phyloP scores from a whole-genome alignment of 2,329 filamentous ascomycete genomes.

The Leptographium galeiforme region DNA sequence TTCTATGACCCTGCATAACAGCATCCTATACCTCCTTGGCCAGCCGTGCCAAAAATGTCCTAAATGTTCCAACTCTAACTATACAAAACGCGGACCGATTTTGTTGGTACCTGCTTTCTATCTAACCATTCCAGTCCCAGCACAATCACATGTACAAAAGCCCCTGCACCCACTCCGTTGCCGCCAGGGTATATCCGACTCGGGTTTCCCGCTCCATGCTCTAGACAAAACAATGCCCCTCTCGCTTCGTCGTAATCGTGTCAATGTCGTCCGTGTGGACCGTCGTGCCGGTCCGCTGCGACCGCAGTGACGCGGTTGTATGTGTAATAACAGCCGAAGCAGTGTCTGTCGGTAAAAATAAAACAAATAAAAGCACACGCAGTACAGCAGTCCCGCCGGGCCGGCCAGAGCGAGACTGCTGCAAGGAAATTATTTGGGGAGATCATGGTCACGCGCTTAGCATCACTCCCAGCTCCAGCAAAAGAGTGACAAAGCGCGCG shows the following conservation, averaged over 20 bases:
- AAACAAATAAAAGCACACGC: not conserved
- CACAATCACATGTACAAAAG: not conserved
- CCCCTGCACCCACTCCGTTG: not conserved
- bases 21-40: not conserved
- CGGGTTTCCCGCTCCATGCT: not conserved
- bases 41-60: too few species aligned
- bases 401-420: not conserved
- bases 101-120: too few species aligned
- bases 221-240: not conserved
- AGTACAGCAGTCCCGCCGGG: not conserved
- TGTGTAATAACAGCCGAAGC: not conserved
- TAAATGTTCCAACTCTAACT: too few species aligned
- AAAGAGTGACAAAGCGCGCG: constrained; percentile 46
- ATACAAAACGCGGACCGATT: too few species aligned
- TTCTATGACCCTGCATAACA: not conserved
- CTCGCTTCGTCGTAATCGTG: not conserved
- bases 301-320: not conserved
- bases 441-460: constrained; percentile 27
- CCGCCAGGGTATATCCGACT: constrained; percentile 1
- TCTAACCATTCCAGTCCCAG: too few species aligned
- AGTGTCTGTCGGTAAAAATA: not conserved
- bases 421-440: not conserved
- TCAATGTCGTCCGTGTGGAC: not conserved
- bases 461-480: constrained; percentile 44
- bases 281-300: not conserved